Percentiles rank a stretch among this genome's conserved stretches.
phyloP scores from a whole-genome alignment of 306 rosid genomes.

The Prunus mongolica region DNA sequence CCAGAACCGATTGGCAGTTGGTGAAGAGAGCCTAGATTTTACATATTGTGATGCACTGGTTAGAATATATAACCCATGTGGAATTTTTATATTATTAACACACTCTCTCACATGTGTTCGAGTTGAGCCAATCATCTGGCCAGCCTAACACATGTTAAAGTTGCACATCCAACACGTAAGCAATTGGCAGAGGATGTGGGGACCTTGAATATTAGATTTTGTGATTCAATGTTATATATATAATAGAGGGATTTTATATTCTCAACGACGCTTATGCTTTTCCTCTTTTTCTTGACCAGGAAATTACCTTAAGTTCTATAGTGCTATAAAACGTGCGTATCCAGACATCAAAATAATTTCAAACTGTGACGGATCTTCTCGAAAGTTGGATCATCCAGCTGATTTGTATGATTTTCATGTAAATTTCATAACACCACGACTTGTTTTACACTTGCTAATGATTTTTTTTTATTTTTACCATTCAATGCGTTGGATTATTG shows the following conservation, averaged over 20 bases:
- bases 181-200: neutral
- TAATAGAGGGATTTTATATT: neutral
- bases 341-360: constrained; percentile 86
- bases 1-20: neutral
- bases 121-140: neutral
- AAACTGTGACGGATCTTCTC: constrained; percentile 79
- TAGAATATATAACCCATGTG: too few relatives aligned
- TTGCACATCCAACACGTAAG: neutral
- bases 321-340: constrained; percentile 62
- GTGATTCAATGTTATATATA: neutral
- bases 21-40: neutral
- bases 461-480: neutral
- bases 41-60: neutral
- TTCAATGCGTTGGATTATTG: neutral
- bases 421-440: constrained; percentile 25
- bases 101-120: neutral
- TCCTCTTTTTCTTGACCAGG: constrained; percentile 37
- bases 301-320: constrained; percentile 62
- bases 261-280: neutral
- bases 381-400: constrained; percentile 76
- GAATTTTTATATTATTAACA: neutral
- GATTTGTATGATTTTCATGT: constrained; percentile 92
- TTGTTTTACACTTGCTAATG: neutral
- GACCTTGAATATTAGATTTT: neutral
- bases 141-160: neutral